These are phyloP conservation scores for Sanghuangporus weigelae DNA, from an alignment of 1,284 basidiomycete species.

Conservation along the genomic window DNA sequence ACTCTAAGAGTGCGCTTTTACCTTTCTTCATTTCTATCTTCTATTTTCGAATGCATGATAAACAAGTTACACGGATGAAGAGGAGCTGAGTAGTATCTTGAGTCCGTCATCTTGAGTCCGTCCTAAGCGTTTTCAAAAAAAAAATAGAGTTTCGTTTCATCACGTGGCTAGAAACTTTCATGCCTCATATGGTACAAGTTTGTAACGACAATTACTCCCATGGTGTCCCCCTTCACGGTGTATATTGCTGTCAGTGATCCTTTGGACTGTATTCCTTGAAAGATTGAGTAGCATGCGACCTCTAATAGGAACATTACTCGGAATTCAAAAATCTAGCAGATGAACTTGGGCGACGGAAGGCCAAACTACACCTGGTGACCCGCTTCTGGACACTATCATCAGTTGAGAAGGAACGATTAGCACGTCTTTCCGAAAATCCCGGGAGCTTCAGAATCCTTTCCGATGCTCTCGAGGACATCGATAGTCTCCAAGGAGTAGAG, in stretches of 20 bases:
- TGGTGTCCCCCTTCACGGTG: constrained; percentile 9
- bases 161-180: neutral
- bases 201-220: neutral
- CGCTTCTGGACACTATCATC: constrained; percentile 7
- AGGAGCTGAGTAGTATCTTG: too few species aligned
- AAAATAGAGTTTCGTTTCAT: too few species aligned
- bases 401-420: constrained; percentile 5
- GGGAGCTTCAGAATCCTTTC: neutral
- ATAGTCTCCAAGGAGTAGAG: neutral
- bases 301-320: constrained; percentile 7
- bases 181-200: neutral
- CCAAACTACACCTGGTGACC: constrained; percentile 1
- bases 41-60: neutral
- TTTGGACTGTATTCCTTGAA: neutral
- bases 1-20: neutral
- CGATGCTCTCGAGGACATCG: constrained; percentile 10
- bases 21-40: neutral
- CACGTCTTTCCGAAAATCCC: constrained; percentile 3
- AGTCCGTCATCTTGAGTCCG: too few species aligned
- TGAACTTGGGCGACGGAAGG: constrained; percentile 2
- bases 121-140: too few species aligned
- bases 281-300: neutral
- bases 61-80: too few species aligned
- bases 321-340: neutral
- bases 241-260: constrained; percentile 17